phyloP scores from a whole-genome alignment of 2,329 filamentous ascomycete genomes.

The Penicillium crustosum region DNA sequence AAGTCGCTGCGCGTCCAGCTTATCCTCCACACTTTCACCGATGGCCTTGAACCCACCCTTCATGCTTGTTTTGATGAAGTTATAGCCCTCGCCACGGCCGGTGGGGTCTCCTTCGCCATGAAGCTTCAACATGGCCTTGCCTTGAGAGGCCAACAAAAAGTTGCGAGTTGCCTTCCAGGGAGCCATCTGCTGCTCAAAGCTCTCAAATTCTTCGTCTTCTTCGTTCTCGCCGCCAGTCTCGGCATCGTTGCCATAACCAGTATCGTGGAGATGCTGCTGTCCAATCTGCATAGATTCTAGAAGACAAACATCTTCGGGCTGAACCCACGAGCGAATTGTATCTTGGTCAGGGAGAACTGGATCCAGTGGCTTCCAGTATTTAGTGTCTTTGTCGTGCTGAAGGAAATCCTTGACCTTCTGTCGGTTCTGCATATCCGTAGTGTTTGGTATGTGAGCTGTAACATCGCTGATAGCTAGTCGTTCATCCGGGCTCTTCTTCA shows the following conservation, averaged over 20 bases:
- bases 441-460: slow-evolving; percentile 87
- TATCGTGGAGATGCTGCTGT: slow-evolving; percentile 83
- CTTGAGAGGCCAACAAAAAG: slow-evolving; percentile 87
- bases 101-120: slow-evolving; percentile 95
- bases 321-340: slow-evolving; percentile 81
- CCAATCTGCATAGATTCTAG: slow-evolving; percentile 97
- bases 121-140: slow-evolving; percentile 94
- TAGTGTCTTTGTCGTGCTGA: slow-evolving; percentile 80
- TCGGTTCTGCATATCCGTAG: slow-evolving; percentile 90
- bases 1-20: slow-evolving; percentile 73
- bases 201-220: slow-evolving; percentile 68
- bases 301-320: slow-evolving; percentile 90
- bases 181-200: slow-evolving; percentile 82
- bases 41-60: slow-evolving; percentile 94
- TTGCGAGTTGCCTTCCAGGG: slow-evolving; percentile 98
- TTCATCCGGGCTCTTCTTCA: slow-evolving; percentile 70
- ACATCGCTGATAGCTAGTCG: slow-evolving; percentile 77
- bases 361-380: slow-evolving; percentile 82
- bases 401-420: slow-evolving; percentile 98
- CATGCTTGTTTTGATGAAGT: slow-evolving; percentile 97
- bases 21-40: slow-evolving; percentile 83
- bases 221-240: slow-evolving; percentile 66
- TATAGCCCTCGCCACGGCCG: slow-evolving; percentile 89
- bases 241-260: slow-evolving; percentile 73
- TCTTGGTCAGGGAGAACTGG: slow-evolving; percentile 72